Conservation (phyloP, 257 asterid species). For the Plantago ovata region DNA sequence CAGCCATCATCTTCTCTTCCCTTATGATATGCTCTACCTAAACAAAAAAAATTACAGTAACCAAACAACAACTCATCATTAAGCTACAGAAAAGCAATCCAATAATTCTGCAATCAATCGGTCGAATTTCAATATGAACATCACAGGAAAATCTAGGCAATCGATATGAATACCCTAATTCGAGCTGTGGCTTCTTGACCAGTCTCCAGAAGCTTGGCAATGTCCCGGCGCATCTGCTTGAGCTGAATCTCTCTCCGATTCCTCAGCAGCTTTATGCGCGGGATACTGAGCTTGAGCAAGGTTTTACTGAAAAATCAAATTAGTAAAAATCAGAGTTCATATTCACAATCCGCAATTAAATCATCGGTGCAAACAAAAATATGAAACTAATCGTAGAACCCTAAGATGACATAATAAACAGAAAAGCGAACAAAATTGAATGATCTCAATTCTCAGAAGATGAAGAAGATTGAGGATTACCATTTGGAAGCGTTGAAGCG, state of each 20-base stretch:
- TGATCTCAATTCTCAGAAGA: not conserved
- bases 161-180: conserved; percentile 52
- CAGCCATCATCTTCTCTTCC: conserved; percentile 97
- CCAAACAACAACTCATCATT: not conserved
- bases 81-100: not conserved
- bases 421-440: conserved; percentile 1
- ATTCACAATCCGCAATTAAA: conserved; percentile 6
- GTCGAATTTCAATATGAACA: not conserved
- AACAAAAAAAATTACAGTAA: conserved; percentile 1
- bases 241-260: conserved; percentile 91
- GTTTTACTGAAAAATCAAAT: conserved; percentile 58
- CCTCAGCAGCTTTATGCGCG: conserved; percentile 87
- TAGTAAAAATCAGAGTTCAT: conserved; percentile 17
- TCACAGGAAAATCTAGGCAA: not conserved
- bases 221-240: conserved; percentile 86
- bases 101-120: not conserved
- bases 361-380: not conserved
- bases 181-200: conserved; percentile 99
- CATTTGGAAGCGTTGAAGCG: conserved; percentile 89
- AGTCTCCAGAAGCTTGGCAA: conserved; percentile 92
- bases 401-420: conserved; percentile 8
- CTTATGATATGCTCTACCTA: conserved; percentile 92
- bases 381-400: conserved; percentile 22
- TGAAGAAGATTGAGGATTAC: conserved; percentile 29
- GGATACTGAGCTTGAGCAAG: conserved; percentile 73